Percentiles rank a stretch among this genome's conserved stretches.
Conservation (phyloP, 768 basidiomycete genomes). For the Panus rudis region DNA sequence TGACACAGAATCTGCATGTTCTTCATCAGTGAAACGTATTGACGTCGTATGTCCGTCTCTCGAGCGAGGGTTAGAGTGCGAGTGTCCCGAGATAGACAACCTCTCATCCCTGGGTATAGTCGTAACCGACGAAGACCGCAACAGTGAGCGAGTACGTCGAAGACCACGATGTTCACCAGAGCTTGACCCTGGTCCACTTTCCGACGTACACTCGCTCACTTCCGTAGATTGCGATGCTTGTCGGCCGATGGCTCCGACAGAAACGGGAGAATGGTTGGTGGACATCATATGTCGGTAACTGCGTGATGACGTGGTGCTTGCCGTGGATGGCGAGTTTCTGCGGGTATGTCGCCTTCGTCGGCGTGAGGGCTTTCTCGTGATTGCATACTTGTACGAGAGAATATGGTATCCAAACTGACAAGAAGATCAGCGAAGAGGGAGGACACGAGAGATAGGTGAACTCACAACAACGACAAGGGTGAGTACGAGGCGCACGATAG, state of each 20-base stretch:
- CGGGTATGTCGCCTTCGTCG: too few relatives aligned
- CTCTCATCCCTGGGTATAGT: too few relatives aligned
- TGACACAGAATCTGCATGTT: background rate
- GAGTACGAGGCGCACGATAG: slow-evolving; percentile 44
- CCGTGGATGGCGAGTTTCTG: slow-evolving; percentile 9
- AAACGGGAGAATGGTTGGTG: slow-evolving; percentile 11
- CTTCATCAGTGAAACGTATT: background rate
- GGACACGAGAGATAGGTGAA: slow-evolving; percentile 9
- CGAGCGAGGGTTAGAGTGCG: background rate
- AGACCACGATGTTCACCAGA: slow-evolving; percentile 13
- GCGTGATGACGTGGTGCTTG: too few relatives aligned
- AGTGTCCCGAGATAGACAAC: background rate
- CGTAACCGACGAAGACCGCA: too few relatives aligned
- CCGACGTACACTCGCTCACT: slow-evolving; percentile 9
- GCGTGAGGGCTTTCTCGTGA: slow-evolving; percentile 17
- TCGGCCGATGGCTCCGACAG: slow-evolving; percentile 4
- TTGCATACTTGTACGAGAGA: slow-evolving; percentile 20
- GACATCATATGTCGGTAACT: slow-evolving; percentile 16
- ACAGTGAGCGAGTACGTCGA: slow-evolving; percentile 9
- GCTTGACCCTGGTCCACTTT: slow-evolving; percentile 7
- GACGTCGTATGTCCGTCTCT: slow-evolving; percentile 2
- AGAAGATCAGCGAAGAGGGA: background rate
- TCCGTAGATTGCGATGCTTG: slow-evolving; percentile 6
- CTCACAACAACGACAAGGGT: slow-evolving; percentile 51
- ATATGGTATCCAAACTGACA: slow-evolving; percentile 19